These are phyloP conservation scores for Whalleya microplaca DNA, from an alignment of 2,329 filamentous ascomycete species.

Conservation along the genomic window DNA sequence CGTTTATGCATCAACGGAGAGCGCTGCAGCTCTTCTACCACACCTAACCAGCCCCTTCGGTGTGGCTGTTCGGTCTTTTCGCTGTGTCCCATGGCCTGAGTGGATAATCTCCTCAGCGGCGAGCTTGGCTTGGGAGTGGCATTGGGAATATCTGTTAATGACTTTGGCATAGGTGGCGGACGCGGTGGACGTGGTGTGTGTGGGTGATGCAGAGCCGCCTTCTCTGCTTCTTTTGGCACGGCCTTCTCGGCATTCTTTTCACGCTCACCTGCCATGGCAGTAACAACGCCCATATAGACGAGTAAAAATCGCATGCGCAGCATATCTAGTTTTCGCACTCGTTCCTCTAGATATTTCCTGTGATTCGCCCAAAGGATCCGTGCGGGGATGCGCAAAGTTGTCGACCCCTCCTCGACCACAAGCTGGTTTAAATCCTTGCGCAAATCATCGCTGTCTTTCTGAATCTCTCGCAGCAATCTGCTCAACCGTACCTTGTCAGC, in stretches of 20 bases:
- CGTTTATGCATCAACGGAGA: slow-evolving; percentile 64
- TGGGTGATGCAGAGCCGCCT: slow-evolving; percentile 28
- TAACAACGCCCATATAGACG: slow-evolving; percentile 65
- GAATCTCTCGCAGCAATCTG: slow-evolving; percentile 63
- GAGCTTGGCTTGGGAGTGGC: slow-evolving; percentile 49
- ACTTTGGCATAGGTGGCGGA: slow-evolving; percentile 43
- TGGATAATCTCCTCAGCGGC: slow-evolving; percentile 56
- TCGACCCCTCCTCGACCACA: slow-evolving; percentile 50
- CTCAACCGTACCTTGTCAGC: slow-evolving; percentile 66
- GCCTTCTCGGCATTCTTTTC: slow-evolving; percentile 39
- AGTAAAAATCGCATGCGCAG: slow-evolving; percentile 68
- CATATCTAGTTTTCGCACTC: slow-evolving; percentile 61
- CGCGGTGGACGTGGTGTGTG: slow-evolving; percentile 28
- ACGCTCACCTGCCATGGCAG: slow-evolving; percentile 39
- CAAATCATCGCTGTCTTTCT: slow-evolving; percentile 62
- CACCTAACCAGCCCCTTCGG: slow-evolving; percentile 63
- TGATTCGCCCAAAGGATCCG: slow-evolving; percentile 63
- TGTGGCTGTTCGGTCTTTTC: slow-evolving; percentile 52
- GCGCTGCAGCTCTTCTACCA: slow-evolving; percentile 64
- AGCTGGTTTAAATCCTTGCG: slow-evolving; percentile 61
- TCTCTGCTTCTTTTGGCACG: slow-evolving; percentile 36
- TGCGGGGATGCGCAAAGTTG: slow-evolving; percentile 50
- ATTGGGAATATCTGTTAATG: slow-evolving; percentile 48
- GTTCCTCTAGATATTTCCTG: slow-evolving; percentile 58
- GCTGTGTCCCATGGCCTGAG: slow-evolving; percentile 56